Percentiles rank a stretch among this genome's conserved stretches.
These are phyloP conservation scores for Moniliophthora roreri DNA, from an alignment of 1,284 basidiomycete genomes.

Conservation along the genomic window DNA sequence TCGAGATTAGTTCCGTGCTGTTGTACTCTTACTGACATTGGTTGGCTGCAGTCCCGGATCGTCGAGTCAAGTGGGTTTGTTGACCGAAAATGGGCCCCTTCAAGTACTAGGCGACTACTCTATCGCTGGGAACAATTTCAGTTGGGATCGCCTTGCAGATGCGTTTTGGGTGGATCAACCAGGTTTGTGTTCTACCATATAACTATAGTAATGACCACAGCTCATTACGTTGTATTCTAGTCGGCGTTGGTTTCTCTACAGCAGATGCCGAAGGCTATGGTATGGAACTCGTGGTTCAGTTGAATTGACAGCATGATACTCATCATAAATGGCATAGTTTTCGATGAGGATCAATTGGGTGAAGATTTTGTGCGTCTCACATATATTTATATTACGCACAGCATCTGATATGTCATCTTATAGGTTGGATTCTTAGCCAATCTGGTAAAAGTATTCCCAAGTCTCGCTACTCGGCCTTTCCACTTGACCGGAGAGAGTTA, in stretches of 20 bases:
- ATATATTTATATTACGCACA: not conserved
- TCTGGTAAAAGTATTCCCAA: slow-evolving; percentile 66
- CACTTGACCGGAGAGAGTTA: slow-evolving; percentile 67
- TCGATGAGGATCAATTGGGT: slow-evolving; percentile 66
- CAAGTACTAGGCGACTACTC: slow-evolving; percentile 6
- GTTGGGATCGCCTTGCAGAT: slow-evolving; percentile 12
- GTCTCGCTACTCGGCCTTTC: slow-evolving; percentile 57
- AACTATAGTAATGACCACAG: too few species aligned
- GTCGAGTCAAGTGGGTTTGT: not conserved
- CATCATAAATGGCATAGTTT: slow-evolving; percentile 35
- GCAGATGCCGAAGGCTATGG: slow-evolving; percentile 10
- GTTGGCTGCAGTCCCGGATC: not conserved
- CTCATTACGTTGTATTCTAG: not conserved
- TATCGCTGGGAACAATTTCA: slow-evolving; percentile 13
- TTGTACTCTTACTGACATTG: not conserved
- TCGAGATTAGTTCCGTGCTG: not conserved
- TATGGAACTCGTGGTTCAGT: not conserved
- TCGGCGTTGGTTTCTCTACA: slow-evolving; percentile 13
- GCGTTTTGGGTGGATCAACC: slow-evolving; percentile 16
- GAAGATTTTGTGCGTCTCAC: slow-evolving; percentile 59
- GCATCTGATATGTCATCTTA: not conserved
- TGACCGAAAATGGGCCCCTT: not conserved
- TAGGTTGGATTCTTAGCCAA: slow-evolving; percentile 67
- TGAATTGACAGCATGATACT: not conserved
- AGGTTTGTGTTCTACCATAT: not conserved